A percentile compares a stretch with the other conserved stretches of the same genome.
phyloP scores from a whole-genome alignment of 2,329 filamentous ascomycete species.

The Chaetoscypha palmicola region DNA sequence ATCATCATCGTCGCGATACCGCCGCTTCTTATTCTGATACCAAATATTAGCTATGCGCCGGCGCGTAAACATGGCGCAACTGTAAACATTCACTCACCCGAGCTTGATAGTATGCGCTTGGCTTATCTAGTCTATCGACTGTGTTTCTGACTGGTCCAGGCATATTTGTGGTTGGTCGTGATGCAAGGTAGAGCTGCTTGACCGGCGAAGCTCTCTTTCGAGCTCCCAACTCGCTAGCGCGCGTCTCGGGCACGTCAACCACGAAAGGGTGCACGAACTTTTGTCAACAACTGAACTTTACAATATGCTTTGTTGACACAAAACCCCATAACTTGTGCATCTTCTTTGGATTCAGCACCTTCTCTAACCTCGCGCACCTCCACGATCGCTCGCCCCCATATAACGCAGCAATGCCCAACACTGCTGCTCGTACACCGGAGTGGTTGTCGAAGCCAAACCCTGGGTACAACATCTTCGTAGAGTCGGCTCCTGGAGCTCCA shows the following conservation, averaged over 20 bases:
- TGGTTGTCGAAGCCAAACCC: conserved; percentile 78
- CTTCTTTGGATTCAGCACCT: too few species aligned
- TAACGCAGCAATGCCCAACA: conserved; percentile 63
- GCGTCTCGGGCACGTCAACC: conserved; percentile 13
- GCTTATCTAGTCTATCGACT: conserved; percentile 85
- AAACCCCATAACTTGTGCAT: too few species aligned
- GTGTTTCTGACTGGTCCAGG: conserved; percentile 50
- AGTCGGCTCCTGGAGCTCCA: conserved; percentile 33
- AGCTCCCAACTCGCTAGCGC: conserved; percentile 20
- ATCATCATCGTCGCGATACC: conserved; percentile 51
- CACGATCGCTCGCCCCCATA: too few species aligned
- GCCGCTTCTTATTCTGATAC: conserved; percentile 42
- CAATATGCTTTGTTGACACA: too few species aligned
- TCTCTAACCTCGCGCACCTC: too few species aligned
- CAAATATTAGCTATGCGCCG: conserved; percentile 18
- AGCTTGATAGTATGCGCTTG: conserved; percentile 85
- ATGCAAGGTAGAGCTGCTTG: conserved; percentile 3
- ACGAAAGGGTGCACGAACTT: conserved; percentile 15
- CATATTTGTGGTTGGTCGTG: conserved; percentile 23
- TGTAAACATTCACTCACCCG: conserved; percentile 50
- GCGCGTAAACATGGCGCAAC: conserved; percentile 11
- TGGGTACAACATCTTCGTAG: conserved; percentile 70
- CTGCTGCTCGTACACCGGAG: conserved; percentile 75
- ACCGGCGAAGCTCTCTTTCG: conserved; percentile 9
- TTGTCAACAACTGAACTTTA: conserved; percentile 16